phyloP scores from a whole-genome alignment of 371 early-diverging fungal species.

The Chytridium lagenaria region DNA sequence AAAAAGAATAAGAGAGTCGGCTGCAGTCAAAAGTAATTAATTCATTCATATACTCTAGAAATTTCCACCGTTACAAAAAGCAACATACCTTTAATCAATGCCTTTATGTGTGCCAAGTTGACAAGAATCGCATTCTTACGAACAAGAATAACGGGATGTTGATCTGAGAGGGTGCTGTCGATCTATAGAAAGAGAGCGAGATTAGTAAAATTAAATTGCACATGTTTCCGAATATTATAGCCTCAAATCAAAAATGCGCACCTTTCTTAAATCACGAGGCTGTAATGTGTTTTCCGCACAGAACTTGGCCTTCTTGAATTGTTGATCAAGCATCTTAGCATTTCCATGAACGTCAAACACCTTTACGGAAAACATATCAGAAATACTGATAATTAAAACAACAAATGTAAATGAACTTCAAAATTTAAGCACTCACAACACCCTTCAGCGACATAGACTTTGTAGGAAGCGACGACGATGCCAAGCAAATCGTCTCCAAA shows the following conservation, averaged over 20 bases:
- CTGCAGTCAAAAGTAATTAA: no score
- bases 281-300: conserved; percentile 37
- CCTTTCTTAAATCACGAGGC: conserved; percentile 48
- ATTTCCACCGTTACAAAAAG: not conserved
- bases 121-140: conserved; percentile 82
- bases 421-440: not conserved
- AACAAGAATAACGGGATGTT: conserved; percentile 85
- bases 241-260: conserved; percentile 12
- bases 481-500: not conserved
- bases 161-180: conserved; percentile 76
- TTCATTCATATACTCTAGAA: not conserved
- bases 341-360: conserved; percentile 33
- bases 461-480: not conserved
- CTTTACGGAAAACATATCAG: no score
- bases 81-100: conserved; percentile 67
- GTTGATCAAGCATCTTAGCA: conserved; percentile 28
- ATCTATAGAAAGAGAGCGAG: no score
- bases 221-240: no score
- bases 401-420: not conserved
- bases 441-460: conserved; percentile 3
- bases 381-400: not conserved
- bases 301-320: conserved; percentile 31
- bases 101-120: conserved; percentile 79
- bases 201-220: no score
- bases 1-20: conserved; percentile 80